Base-by-base conservation (phyloP, 495 filamentous ascomycete species). In the Penicillium canescens region DNA sequence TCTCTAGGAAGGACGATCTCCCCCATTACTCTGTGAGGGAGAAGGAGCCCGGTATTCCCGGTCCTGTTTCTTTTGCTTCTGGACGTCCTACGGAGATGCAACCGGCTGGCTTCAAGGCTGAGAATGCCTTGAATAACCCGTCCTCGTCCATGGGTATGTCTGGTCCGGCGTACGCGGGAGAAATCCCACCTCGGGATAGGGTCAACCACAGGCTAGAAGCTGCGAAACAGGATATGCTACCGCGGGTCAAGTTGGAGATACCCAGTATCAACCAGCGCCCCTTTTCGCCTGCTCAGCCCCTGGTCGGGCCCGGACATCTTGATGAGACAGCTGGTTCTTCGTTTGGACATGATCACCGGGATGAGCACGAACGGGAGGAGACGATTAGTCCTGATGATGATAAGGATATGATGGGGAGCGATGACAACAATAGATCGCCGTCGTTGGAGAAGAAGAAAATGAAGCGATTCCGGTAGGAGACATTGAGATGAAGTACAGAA, bases 401-500 rank as follows among this genome's bases (percentile, higher is more conserved):
- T 23, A 67, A 59, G 36, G 63, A 63, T 37, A 63, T 63, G 9
- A 54, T 59, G 28, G 57, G 54, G 11, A 62, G 60, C 41, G 65
- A 58, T 21, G 68, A 69, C 7, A 61, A 48, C 8, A 38, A 63
- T 42, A 66, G 41, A 33, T 51, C 63, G 18, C 56, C 69, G 7
- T 56, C 61, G n/a, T 24, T 86, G 28, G 90, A 94, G 56, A 88
- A 92, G 66, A 85, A 92, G 61, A 96, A 96, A 70, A 95, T 94
- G 90, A 96, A 96, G 77, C 82, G 92, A 53, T 96, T 96, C 61
- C 84, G 92, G 92, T 96, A 80, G 60, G 84, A n/a, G 13, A 50
- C 23, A 44, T 33, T 16, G 14, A 13, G 37, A 36, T n/a, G 14
- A 28, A n/a, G 13, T 41, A 21, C 12, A 41, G 31, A 44, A 52